A percentile compares a stretch with the other conserved stretches of the same genome.
Conservation (phyloP, 2,329 filamentous ascomycete genomes). For the Plenodomus tracheiphilus region DNA sequence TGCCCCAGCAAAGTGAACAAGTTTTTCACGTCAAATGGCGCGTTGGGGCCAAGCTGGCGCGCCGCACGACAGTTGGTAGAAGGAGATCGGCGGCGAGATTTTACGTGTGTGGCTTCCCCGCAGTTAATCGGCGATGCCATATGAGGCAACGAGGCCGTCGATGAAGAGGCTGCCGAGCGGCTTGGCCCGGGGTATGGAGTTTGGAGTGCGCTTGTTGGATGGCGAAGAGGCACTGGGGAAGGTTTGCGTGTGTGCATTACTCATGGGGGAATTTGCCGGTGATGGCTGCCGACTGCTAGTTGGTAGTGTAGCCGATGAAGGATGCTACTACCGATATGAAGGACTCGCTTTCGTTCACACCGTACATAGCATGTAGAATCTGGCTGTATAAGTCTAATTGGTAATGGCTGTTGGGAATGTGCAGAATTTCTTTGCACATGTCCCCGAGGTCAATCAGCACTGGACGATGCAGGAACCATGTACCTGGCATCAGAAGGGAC, state of each 20-base stretch:
- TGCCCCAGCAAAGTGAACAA: background rate
- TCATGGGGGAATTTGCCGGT: background rate
- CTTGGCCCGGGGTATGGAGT: background rate
- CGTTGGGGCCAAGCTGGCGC: background rate
- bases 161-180: background rate
- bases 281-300: background rate
- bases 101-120: background rate
- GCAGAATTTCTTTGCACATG: background rate
- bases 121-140: background rate
- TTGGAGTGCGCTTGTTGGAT: background rate
- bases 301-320: background rate
- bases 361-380: too few species aligned
- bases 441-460: too few species aligned
- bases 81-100: background rate
- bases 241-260: background rate
- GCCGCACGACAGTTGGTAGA: background rate
- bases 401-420: background rate
- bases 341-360: background rate
- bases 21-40: background rate
- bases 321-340: background rate
- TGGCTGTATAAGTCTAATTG: background rate
- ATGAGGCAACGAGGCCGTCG: background rate
- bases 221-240: background rate
- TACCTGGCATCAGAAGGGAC: background rate
- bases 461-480: background rate